Base-by-base conservation (phyloP, 495 filamentous ascomycete genomes). In the Sordaria brevicollis region DNA sequence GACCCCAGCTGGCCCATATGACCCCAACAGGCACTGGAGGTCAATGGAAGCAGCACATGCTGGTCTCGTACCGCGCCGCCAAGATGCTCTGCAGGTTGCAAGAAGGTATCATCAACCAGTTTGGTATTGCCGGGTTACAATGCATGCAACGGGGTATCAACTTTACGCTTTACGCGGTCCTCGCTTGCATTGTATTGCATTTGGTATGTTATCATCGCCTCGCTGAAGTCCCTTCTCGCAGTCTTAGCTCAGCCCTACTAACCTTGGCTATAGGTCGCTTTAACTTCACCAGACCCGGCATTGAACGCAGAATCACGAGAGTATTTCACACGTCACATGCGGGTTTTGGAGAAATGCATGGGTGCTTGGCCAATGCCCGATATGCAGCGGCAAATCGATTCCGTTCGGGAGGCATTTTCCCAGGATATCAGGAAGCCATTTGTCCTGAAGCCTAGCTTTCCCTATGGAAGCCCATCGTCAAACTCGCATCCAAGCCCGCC, bases 101-200 rank as follows among this genome's bases (percentile, higher is more conserved):
- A 76, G 95, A 98, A 81, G 90, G 89, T 11, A 89, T 98, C 70
- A 75, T 96, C 65, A 83, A 89, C 67, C 84, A 87, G 1, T 96
- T 90, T 77, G 93, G 93, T 1, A 80, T 97, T 62, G 85, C 87
- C 62, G 96, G 95, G 1, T 83, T 98, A 2, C 85, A 94, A 70
- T 96, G 90, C 83, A 98, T 99, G 95, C 89, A 93, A 76, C 86
- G 95, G 71, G 95, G 95, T 38, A 92, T 97, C 74, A 97, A 93
- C 81, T 97, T 97, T 77, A 93, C 93, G 25, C 96, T 99, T 25
- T 99, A 99, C 75, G 88, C 89, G 49, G 86, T 97, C 34, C 83
- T 99, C 39, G 97, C 92, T 13, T 97, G 93, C 83, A 95, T 93
- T 35, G 95, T 97, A 83, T 86, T 99, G 69, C 96, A 99, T 81